Base-by-base conservation (phyloP, 805 yeast species). In the Candida takata region DNA sequence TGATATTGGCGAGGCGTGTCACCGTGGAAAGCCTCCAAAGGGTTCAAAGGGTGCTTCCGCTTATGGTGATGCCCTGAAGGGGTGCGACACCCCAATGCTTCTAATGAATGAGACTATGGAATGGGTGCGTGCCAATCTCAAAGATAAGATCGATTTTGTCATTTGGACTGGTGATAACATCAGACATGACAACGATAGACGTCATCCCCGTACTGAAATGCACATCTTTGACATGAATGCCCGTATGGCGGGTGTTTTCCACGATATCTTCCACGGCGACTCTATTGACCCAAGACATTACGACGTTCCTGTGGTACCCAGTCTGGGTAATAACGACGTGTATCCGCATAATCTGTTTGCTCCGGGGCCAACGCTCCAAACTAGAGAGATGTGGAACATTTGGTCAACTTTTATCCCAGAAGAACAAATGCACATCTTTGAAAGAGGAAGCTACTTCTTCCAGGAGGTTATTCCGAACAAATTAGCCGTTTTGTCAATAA, bases 111-210 rank as follows among this genome's bases (percentile, higher is more conserved):
- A 66, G 13, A 84, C 94, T 0, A 58, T 85, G 36, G 54, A 67
- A 21, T 85, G 94, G 92, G 62, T 85, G 3, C 57, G 66, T 15
- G 63, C 65, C 10, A 77, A 84, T 41, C 55, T 85, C 40, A 72
- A 67, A 41, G 92, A 83, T 55, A 77, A 84, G 45, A 77, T 85
- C 33, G 95, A 85, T 55, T 85, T 85, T 58, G 79, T 85, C 10
- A 71, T 85, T 11, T 85, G 95, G 95, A 84, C 95, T 0, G 95
- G 95, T 23, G 95, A 85, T 58, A 85, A 84, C 49, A 74, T 83
- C 31, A 68, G 95, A 37, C 95, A 84, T 55, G 95, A 84, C 55
- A 82, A 79, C 49, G 95, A 84, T 58, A 65, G 94, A 52, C 54
- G 55, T 15, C 60, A 62, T 49, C 95, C 95, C 3, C 71, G 95